phyloP scores from a whole-genome alignment of 202 grass and related monocot genomes.

The Brachypodium distachyon region DNA sequence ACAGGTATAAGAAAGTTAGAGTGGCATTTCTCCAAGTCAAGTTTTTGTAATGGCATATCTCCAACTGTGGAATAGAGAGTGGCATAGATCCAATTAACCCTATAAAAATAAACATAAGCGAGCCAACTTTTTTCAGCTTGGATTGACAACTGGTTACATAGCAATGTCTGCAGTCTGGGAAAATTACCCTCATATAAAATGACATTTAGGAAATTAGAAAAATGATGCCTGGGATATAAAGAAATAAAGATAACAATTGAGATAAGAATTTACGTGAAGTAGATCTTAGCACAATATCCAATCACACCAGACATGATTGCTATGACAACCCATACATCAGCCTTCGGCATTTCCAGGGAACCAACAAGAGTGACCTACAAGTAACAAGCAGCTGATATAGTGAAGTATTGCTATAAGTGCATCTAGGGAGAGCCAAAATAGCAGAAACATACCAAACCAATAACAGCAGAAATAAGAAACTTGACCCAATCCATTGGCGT shows the following conservation, averaged over 20 bases:
- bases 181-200: not conserved
- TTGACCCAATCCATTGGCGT: constrained; percentile 99
- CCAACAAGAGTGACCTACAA: constrained; percentile 74
- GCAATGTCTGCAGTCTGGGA: not conserved
- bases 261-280: constrained; percentile 79
- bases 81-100: no score
- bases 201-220: not conserved
- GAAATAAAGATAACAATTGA: no score
- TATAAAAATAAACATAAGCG: not conserved
- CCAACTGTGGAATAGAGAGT: no score
- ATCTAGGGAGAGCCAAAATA: constrained; percentile 7
- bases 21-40: no score
- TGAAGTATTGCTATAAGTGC: not conserved
- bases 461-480: constrained; percentile 83
- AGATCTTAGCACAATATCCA: constrained; percentile 95
- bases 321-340: constrained; percentile 77
- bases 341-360: constrained; percentile 79
- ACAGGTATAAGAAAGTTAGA: no score
- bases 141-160: constrained; percentile 2
- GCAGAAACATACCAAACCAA: constrained; percentile 72
- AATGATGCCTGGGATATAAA: not conserved
- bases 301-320: constrained; percentile 80
- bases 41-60: no score
- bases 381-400: constrained; percentile 6
- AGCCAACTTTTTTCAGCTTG: not conserved